These are phyloP conservation scores for Talaromyces sp. DNA, from an alignment of 2,329 filamentous ascomycete species.

Conservation along the genomic window DNA sequence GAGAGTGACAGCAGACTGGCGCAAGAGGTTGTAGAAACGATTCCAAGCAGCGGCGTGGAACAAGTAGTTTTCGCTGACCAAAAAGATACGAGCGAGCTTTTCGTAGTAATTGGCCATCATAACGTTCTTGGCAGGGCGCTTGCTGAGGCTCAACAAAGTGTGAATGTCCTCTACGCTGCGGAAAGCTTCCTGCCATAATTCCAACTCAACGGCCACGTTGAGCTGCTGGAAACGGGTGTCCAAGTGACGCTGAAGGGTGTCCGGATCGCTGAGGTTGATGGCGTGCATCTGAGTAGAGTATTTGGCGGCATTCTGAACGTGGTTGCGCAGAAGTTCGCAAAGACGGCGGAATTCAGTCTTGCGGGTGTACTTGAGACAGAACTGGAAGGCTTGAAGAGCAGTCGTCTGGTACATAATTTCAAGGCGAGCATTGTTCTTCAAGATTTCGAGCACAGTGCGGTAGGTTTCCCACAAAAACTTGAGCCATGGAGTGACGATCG, in stretches of 20 bases:
- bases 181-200: conserved; percentile 99
- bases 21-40: conserved; percentile 92
- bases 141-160: conserved; percentile 93
- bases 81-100: conserved; percentile 96
- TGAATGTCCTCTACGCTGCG: conserved; percentile 98
- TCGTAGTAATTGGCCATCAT: conserved; percentile 99
- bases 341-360: conserved; percentile 99
- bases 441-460: conserved; percentile 93
- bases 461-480: conserved; percentile 99
- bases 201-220: conserved; percentile 94
- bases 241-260: conserved; percentile 93
- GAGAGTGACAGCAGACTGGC: conserved; percentile 79
- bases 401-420: conserved; percentile 99
- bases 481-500: conserved; percentile 97
- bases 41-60: conserved; percentile 99
- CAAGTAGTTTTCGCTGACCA: conserved; percentile 98
- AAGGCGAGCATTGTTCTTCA: conserved; percentile 96
- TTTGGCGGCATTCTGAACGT: conserved; percentile 98
- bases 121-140: conserved; percentile 94
- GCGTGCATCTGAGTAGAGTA: conserved; percentile 99
- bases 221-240: conserved; percentile 98
- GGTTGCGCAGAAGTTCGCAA: conserved; percentile 95
- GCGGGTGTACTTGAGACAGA: conserved; percentile 94
- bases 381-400: conserved; percentile 96
- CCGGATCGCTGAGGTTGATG: conserved; percentile 96